Percentiles rank a stretch among this genome's conserved stretches.
These are phyloP conservation scores for Boletus vermiculosoides DNA, from an alignment of 768 basidiomycete genomes.

Conservation along the genomic window DNA sequence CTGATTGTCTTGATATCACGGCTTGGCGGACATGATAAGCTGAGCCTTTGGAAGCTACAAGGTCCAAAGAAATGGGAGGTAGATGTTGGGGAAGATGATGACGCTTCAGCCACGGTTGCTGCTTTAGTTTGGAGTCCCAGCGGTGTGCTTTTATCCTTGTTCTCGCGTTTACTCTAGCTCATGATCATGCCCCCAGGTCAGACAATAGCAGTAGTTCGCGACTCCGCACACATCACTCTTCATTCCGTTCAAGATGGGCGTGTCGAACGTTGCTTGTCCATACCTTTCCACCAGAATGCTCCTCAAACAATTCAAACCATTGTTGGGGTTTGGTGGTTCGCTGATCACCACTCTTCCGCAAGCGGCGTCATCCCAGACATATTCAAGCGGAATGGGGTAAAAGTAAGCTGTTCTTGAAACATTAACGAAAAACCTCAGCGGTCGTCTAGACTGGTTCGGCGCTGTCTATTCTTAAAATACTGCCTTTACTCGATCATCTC, in stretches of 20 bases:
- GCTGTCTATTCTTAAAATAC: conserved; percentile 61
- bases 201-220: conserved; percentile 67
- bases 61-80: conserved; percentile 83
- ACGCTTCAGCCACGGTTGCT: conserved; percentile 47
- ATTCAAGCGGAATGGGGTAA: conserved; percentile 62
- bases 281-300: conserved; percentile 25
- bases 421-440: conserved; percentile 2
- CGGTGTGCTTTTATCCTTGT: conserved; percentile 43
- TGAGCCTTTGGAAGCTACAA: conserved; percentile 80
- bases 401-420: conserved; percentile 43
- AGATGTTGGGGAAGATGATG: conserved; percentile 52
- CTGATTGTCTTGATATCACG: conserved; percentile 66
- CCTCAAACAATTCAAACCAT: conserved; percentile 32
- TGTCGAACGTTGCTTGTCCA: conserved; percentile 46
- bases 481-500: conserved; percentile 71
- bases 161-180: background rate
- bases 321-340: conserved; percentile 73
- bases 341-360: conserved; percentile 41
- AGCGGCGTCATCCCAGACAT: conserved; percentile 65
- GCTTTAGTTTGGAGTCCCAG: conserved; percentile 81
- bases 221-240: conserved; percentile 65
- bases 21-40: conserved; percentile 62
- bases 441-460: conserved; percentile 69
- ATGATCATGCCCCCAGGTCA: conserved; percentile 44
- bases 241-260: conserved; percentile 80